A percentile compares a stretch with the other conserved stretches of the same genome.
Evolutionary conservation across 805 yeast species (phyloP).

Genomic region (Lipomyces chichibuensis): DNA sequence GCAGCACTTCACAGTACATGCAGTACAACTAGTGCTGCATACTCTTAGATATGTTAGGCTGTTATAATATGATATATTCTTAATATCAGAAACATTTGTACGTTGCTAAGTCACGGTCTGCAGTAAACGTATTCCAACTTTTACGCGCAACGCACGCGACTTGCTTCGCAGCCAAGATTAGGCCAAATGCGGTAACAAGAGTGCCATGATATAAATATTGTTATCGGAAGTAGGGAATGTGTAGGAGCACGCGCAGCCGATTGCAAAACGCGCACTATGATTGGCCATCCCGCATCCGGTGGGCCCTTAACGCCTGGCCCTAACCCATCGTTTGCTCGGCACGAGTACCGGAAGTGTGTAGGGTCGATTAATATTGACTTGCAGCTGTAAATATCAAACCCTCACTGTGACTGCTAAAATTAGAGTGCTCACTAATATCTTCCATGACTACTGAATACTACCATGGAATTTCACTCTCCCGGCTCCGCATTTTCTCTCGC

Average conservation of each 20-base stretch:
- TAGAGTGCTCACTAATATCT: background rate
- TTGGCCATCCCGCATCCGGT: slow-evolving; percentile 13
- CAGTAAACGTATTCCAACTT: no score
- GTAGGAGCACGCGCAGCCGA: no score
- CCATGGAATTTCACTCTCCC: background rate
- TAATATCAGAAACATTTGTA: background rate
- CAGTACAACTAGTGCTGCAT: slow-evolving; percentile 49
- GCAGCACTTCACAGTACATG: slow-evolving; percentile 97
- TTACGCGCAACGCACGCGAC: no score
- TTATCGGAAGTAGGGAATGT: no score
- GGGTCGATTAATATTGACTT: background rate
- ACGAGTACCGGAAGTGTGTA: background rate
- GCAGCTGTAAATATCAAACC: background rate
- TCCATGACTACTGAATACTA: background rate
- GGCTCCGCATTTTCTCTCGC: slow-evolving; percentile 1
- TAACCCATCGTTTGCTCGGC: background rate
- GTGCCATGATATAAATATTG: no score
- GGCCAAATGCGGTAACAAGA: no score
- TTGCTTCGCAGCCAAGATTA: no score
- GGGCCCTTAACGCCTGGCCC: background rate
- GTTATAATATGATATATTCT: background rate
- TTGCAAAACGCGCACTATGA: slow-evolving; percentile 6
- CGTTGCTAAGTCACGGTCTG: background rate
- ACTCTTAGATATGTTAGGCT: background rate
- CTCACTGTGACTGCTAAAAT: background rate